phyloP scores from a whole-genome alignment of 495 filamentous ascomycete genomes.

The Parathielavia hyrcaniae region DNA sequence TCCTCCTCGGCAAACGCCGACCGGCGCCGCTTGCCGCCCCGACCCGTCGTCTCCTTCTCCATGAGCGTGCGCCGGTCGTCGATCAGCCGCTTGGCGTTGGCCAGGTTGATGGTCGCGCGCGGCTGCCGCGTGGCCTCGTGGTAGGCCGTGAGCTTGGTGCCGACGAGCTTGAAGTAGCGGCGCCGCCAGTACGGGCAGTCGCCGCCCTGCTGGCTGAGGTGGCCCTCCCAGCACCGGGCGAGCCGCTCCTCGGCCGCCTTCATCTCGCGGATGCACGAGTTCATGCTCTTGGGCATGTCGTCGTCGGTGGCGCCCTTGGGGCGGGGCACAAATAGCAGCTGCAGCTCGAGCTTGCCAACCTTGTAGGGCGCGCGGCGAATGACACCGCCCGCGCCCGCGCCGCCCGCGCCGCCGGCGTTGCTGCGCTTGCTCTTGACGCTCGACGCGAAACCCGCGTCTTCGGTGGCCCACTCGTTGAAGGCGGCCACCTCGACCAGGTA shows the following conservation, averaged over 20 bases:
- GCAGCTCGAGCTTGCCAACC: constrained; percentile 86
- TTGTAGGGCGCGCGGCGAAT: constrained; percentile 78
- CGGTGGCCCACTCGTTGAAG: constrained; percentile 97
- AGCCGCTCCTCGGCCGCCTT: constrained; percentile 74
- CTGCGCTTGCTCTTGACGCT: constrained; percentile 88
- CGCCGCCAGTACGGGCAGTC: constrained; percentile 99
- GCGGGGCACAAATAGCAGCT: constrained; percentile 88
- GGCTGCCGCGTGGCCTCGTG: constrained; percentile 94
- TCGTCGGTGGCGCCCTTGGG: constrained; percentile 84
- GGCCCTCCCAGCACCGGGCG: constrained; percentile 72
- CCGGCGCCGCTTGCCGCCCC: constrained; percentile 72
- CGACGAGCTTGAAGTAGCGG: constrained; percentile 91
- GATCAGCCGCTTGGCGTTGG: constrained; percentile 88
- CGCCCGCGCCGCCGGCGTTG: constrained; percentile 40
- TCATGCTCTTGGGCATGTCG: constrained; percentile 99
- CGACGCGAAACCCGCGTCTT: constrained; percentile 59
- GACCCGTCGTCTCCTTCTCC: constrained; percentile 68
- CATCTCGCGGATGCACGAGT: constrained; percentile 84
- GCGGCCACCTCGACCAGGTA: constrained; percentile 82
- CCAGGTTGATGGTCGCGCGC: constrained; percentile 91
- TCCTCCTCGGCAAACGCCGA: constrained; percentile 97
- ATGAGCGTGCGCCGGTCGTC: constrained; percentile 82
- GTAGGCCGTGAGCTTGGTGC: constrained; percentile 87
- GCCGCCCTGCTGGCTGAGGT: constrained; percentile 90
- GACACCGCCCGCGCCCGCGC: constrained; percentile 26